Evolutionary conservation across 2,329 filamentous ascomycete genomes (phyloP), one percentile per base, ranked within the genome.

Genomic region (Colletotrichum zoysiae): DNA sequence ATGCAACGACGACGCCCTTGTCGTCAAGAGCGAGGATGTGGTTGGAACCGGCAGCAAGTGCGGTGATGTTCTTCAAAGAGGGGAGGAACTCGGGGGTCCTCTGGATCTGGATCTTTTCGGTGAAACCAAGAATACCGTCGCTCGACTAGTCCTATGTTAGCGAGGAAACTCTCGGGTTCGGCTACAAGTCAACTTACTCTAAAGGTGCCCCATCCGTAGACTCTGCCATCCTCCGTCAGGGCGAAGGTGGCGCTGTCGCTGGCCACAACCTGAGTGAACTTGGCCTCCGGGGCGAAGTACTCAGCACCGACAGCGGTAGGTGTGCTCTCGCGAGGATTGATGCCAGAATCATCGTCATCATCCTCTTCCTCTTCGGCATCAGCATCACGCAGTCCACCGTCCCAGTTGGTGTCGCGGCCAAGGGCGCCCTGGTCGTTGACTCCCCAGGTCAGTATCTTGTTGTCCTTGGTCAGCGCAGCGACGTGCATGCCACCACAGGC

Each of bases 131-230:
- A 68, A 91, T 88, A 65, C 90, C 90, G 74, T 91, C 89, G 75
- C 83, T 84, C 51, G 83, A 90, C 86, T 76, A 26, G 7, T 14
- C 14, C 30, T 0, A 12, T 50, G 58, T 74, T 51, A 74, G 68
- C 30, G 30, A 60, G 3, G 26, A 35, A 16, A 1, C 9, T n/a
- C 35, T 33, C 9, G 26, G 2, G 23, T n/a, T 20, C 51, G 50
- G 9, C 7, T 40, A 0, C 6, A 16, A 16, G 23, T 33, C 12
- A 14, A 63, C 73, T 63, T 74, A 74, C 73, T 76, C 92, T 86
- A 85, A 96, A 96, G 16, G 92, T 94, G 50, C 93, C 93, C 93
- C 93, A 96, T 71, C 93, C 93, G 77, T 94, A 96, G 40, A 96
- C 91, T 62, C 88, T 86, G 23, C 93, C 93, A 71, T 92, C 90